Percentiles rank a stretch among this genome's conserved stretches.
phyloP scores from a whole-genome alignment of 371 early-diverging fungal genomes.

The Haplosporangium sp. region DNA sequence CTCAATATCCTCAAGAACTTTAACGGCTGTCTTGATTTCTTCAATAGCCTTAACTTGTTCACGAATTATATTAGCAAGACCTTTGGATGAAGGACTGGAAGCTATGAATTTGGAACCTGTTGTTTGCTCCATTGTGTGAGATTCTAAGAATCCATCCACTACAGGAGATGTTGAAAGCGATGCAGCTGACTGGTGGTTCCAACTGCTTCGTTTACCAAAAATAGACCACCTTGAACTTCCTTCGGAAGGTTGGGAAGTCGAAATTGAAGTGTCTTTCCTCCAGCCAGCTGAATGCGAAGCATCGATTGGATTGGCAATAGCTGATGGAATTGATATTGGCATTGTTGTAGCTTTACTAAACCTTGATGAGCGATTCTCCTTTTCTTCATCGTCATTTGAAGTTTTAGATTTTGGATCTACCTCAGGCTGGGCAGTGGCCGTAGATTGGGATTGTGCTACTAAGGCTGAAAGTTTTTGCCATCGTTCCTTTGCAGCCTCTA shows the following conservation, averaged over 20 bases:
- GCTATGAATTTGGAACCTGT: slow-evolving; percentile 22
- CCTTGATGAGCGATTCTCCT: slow-evolving; percentile 5
- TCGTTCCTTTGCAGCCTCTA: slow-evolving; percentile 40
- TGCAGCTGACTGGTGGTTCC: slow-evolving; percentile 21
- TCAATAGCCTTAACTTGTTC: slow-evolving; percentile 45
- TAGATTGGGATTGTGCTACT: not conserved
- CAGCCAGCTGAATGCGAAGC: slow-evolving; percentile 8
- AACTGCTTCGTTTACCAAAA: slow-evolving; percentile 37
- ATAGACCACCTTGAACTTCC: slow-evolving; percentile 45
- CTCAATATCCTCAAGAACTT: slow-evolving; percentile 54
- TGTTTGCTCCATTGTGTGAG: slow-evolving; percentile 10
- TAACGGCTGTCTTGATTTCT: slow-evolving; percentile 45
- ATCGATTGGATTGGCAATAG: not conserved
- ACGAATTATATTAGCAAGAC: slow-evolving; percentile 36
- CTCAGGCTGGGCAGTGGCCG: not conserved
- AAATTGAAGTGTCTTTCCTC: slow-evolving; percentile 14
- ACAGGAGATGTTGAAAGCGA: slow-evolving; percentile 28
- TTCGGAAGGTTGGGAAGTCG: slow-evolving; percentile 37
- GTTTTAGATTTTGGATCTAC: not conserved
- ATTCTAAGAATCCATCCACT: slow-evolving; percentile 5
- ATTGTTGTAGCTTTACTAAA: slow-evolving; percentile 12
- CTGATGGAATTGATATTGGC: slow-evolving; percentile 15
- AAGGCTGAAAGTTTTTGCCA: slow-evolving; percentile 31
- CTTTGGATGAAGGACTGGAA: slow-evolving; percentile 22
- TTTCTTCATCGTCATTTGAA: slow-evolving; percentile 1